Evolutionary conservation across 495 filamentous ascomycete genomes (phyloP), one percentile per base, ranked within the genome.

Genomic region (Daldinia bambusicola): DNA sequence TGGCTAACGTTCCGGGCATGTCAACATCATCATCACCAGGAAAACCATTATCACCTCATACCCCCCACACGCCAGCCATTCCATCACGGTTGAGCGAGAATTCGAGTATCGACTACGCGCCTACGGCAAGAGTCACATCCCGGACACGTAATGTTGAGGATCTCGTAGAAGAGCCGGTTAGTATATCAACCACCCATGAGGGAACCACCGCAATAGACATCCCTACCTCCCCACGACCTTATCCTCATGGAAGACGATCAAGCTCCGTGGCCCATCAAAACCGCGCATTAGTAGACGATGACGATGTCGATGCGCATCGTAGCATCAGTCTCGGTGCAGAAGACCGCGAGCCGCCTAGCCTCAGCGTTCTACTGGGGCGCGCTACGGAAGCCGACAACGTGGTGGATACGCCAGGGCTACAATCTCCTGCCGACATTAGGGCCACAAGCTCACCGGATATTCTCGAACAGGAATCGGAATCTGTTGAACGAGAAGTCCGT

Each of bases 11-110:
- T 13, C 93, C 94, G 16, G 89, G 89, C 7, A 94, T 97, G 92
- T 96, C 94, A 10, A 89, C 90, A 0, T 91, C 92, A 4, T 94
- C 94, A 2, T 96, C 94, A 3, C 93, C 92, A 6, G 93, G 68
- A 16, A 98, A 97, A 71, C 93, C 95, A 1, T 85, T 97, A 52
- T 97, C 93, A 2, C 94, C 94, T 10, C 94, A 97, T 78, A 97
- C 94, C 0, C 95, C 95, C 8, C 95, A 97, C 73, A 97, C 93
- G 5, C 94, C 95, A 4, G 93, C 94, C 16, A 92, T 97, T 51
- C 93, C 94, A 37, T 97, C 93, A 18, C 88, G 95, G n/a, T 80
- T 98, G 50, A 96, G 93, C 76, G 93, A 93, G 69, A 91, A 93
- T 73, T 93, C 91, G 59, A 91, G 93, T 57, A 88, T 91, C n/a